A percentile compares a stretch with the other conserved stretches of the same genome.
Conservation (phyloP, 805 yeast species). For the Naumovozyma castellii region DNA sequence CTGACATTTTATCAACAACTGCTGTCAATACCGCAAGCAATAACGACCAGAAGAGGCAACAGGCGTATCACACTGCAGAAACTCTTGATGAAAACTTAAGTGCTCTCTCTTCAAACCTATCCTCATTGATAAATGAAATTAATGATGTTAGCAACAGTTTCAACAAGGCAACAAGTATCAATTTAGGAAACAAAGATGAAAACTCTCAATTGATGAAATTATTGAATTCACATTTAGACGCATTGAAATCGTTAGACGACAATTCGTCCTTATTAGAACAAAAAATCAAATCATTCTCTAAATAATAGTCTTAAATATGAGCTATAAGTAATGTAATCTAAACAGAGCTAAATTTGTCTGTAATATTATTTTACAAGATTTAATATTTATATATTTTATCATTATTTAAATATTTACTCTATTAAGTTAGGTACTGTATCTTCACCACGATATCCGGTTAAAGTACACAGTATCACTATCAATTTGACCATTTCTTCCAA, state of each 20-base stretch:
- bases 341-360: background rate
- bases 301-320: too few relatives aligned
- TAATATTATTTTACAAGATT: background rate
- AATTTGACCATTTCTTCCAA: constrained; percentile 46
- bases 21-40: constrained; percentile 19
- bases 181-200: constrained; percentile 29
- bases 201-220: constrained; percentile 64
- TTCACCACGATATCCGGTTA: constrained; percentile 37
- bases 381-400: background rate
- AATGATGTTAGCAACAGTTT: constrained; percentile 75
- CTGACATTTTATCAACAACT: constrained; percentile 29
- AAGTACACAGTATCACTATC: constrained; percentile 43
- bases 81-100: constrained; percentile 73
- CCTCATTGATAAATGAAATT: constrained; percentile 69
- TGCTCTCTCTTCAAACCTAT: constrained; percentile 62
- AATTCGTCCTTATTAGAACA: constrained; percentile 59
- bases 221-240: constrained; percentile 80
- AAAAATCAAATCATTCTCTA: constrained; percentile 39
- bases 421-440: constrained; percentile 5
- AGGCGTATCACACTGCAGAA: constrained; percentile 83
- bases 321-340: too few relatives aligned
- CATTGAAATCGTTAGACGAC: constrained; percentile 77
- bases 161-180: constrained; percentile 45
- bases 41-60: constrained; percentile 78
- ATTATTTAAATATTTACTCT: background rate